Conservation (phyloP, 1,284 basidiomycete species). For the Taiwanofungus camphoratus region DNA sequence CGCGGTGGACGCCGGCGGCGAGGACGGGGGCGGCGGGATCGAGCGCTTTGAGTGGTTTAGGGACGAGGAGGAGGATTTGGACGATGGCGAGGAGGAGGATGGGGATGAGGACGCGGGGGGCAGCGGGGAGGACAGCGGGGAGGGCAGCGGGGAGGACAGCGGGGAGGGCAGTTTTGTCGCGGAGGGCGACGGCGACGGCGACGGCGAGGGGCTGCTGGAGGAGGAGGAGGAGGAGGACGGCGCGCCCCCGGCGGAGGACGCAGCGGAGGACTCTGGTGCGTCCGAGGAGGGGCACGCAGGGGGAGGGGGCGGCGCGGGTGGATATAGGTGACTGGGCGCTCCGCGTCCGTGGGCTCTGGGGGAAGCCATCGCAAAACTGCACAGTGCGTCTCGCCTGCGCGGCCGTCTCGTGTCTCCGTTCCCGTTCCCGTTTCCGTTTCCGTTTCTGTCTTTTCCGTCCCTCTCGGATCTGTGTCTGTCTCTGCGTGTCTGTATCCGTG, state of each 20-base stretch:
- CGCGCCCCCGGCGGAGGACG: not conserved
- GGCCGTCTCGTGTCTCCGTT: too few relatives aligned
- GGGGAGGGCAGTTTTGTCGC: not conserved
- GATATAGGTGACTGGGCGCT: too few relatives aligned
- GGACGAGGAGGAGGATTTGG: slow-evolving; percentile 19
- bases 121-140: slow-evolving; percentile 3
- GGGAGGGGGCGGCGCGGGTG: too few relatives aligned
- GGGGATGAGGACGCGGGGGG: slow-evolving; percentile 14
- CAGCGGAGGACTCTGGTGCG: not conserved
- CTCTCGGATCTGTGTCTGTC: too few relatives aligned
- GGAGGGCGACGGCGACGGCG: not conserved
- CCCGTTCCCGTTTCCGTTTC: too few relatives aligned
- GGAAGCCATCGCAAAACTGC: too few relatives aligned
- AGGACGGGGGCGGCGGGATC: slow-evolving; percentile 5
- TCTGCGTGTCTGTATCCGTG: too few relatives aligned
- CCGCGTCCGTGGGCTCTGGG: too few relatives aligned
- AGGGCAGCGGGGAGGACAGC: slow-evolving; percentile 1
- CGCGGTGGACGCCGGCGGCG: slow-evolving; percentile 11
- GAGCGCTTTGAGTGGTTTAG: slow-evolving; percentile 20
- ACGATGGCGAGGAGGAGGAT: slow-evolving; percentile 9
- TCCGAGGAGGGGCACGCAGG: too few relatives aligned
- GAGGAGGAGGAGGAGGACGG: not conserved
- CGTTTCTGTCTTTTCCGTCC: too few relatives aligned
- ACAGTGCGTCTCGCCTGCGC: too few relatives aligned
- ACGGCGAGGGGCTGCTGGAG: not conserved